These are phyloP conservation scores for Hirsutella thompsonii DNA, from an alignment of 2,329 filamentous ascomycete species.

Conservation along the genomic window DNA sequence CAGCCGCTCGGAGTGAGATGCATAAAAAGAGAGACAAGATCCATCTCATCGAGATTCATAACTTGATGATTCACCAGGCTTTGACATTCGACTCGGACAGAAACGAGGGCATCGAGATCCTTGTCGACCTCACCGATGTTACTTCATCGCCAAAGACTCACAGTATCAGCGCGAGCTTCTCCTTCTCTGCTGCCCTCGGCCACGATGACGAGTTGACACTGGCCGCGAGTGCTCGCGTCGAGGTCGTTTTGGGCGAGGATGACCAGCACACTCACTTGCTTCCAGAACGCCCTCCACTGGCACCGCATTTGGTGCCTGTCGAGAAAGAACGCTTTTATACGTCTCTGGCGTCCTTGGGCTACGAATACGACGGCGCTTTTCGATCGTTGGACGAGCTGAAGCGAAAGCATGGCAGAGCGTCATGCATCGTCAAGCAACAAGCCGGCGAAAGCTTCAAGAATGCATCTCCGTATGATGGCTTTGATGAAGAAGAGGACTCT, in stretches of 20 bases:
- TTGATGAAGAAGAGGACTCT: no score
- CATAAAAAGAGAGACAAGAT: neutral
- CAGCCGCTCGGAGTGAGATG: no score
- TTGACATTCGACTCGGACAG: no score
- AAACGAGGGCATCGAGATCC: no score
- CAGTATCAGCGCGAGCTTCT: no score
- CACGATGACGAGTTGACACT: neutral
- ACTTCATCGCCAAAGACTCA: no score
- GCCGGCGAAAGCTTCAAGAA: no score
- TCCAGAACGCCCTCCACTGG: neutral
- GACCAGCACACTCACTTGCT: neutral
- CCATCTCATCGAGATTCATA: no score
- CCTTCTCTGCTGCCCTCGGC: no score
- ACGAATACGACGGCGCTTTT: constrained; percentile 10
- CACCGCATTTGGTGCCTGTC: neutral
- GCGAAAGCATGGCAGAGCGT: neutral
- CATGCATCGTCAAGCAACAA: constrained; percentile 3
- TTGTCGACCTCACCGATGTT: no score
- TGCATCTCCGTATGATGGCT: no score
- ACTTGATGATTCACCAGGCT: no score
- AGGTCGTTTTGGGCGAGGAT: neutral
- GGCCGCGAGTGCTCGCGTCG: neutral
- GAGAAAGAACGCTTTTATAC: neutral
- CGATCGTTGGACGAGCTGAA: constrained; percentile 5
- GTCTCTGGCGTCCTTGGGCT: constrained; percentile 3